These are phyloP conservation scores for Cicer judaicum DNA, from an alignment of 306 rosid genomes.

Conservation along the genomic window DNA sequence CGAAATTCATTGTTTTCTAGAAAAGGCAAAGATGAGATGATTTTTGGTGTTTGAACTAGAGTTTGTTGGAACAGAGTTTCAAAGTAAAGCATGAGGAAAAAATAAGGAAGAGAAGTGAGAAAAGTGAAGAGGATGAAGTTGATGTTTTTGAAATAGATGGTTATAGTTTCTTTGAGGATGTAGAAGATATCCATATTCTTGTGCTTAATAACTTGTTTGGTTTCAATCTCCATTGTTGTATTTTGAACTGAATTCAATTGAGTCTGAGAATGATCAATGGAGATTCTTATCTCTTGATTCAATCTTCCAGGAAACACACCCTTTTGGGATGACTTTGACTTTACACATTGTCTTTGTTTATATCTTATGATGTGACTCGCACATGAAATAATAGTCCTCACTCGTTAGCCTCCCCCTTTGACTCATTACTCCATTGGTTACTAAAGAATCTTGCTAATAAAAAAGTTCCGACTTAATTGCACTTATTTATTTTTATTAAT, in stretches of 20 bases:
- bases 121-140: conserved; percentile 62
- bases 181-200: conserved; percentile 45
- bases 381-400: too few relatives aligned
- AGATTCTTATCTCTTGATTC: neutral
- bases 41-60: conserved; percentile 43
- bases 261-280: neutral
- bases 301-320: too few relatives aligned
- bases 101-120: conserved; percentile 59
- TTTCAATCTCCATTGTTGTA: conserved; percentile 46
- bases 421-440: too few relatives aligned
- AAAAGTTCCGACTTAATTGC: too few relatives aligned
- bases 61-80: conserved; percentile 51
- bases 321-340: too few relatives aligned
- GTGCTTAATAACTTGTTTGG: conserved; percentile 43
- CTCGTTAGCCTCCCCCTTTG: too few relatives aligned
- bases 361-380: too few relatives aligned
- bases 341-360: too few relatives aligned
- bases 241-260: neutral
- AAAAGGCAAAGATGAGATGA: conserved; percentile 18
- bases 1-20: neutral
- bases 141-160: conserved; percentile 44
- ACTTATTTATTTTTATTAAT: too few relatives aligned
- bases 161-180: conserved; percentile 55
- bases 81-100: conserved; percentile 52
- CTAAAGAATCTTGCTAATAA: too few relatives aligned